phyloP scores from a whole-genome alignment of 495 filamentous ascomycete genomes.

The Penicillium riverlandense region DNA sequence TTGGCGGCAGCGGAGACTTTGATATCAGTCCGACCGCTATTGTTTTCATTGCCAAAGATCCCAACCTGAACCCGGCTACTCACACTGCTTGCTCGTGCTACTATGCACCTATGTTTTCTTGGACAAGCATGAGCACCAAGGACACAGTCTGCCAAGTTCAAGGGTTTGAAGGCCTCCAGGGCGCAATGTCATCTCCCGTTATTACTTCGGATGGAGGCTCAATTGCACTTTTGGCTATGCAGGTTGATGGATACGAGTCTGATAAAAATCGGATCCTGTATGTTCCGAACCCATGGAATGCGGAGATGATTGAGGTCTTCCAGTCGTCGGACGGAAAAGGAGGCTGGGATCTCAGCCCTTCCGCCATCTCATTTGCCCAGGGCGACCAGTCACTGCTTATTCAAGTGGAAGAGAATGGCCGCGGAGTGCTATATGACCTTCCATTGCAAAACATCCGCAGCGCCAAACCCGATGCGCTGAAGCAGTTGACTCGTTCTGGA shows the following conservation, averaged over 20 bases:
- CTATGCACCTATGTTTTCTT: constrained; percentile 56
- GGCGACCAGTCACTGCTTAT: constrained; percentile 60
- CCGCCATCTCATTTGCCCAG: constrained; percentile 54
- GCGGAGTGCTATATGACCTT: constrained; percentile 58
- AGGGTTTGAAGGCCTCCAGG: constrained; percentile 45
- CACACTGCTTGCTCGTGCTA: constrained; percentile 67
- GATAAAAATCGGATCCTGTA: constrained; percentile 79
- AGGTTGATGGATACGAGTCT: constrained; percentile 75
- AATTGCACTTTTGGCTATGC: constrained; percentile 78
- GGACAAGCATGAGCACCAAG: constrained; percentile 46
- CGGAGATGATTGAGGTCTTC: constrained; percentile 53
- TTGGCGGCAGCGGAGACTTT: constrained; percentile 53
- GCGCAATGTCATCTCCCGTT: constrained; percentile 67
- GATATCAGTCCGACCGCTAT: constrained; percentile 51
- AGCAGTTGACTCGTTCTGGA: constrained; percentile 52
- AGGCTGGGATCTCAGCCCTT: constrained; percentile 62
- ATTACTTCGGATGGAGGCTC: constrained; percentile 67
- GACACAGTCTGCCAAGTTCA: constrained; percentile 24
- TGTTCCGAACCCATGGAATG: constrained; percentile 50
- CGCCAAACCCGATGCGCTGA: constrained; percentile 46
- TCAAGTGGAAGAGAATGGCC: constrained; percentile 58
- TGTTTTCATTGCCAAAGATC: constrained; percentile 82
- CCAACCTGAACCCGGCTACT: constrained; percentile 63
- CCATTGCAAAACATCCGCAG: constrained; percentile 42
- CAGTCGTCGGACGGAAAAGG: constrained; percentile 54